phyloP scores from a whole-genome alignment of 202 grass and related monocot species.

The Miscanthus sacchariflorus region DNA sequence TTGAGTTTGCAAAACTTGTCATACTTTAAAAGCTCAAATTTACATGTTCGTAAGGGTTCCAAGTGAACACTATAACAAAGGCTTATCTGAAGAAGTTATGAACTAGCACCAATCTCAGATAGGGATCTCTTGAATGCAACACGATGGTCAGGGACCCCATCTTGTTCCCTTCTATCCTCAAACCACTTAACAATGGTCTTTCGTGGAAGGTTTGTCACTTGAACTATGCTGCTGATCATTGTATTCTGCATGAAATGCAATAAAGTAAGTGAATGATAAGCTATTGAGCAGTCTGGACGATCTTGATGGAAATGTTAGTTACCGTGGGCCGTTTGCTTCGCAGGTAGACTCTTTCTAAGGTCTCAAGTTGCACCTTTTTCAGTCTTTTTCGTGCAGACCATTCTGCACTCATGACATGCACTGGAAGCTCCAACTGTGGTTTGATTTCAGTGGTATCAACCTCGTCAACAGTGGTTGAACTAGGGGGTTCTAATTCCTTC shows the following conservation, averaged over 20 bases:
- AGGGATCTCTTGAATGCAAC: slow-evolving; percentile 57
- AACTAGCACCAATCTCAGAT: slow-evolving; percentile 59
- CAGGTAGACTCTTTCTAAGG: slow-evolving; percentile 81
- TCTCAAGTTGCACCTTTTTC: slow-evolving; percentile 85
- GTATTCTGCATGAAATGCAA: slow-evolving; percentile 68
- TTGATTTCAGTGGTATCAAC: slow-evolving; percentile 50
- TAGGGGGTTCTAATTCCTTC: slow-evolving; percentile 46
- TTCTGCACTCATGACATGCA: slow-evolving; percentile 65
- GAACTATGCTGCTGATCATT: slow-evolving; percentile 92
- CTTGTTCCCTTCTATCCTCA: slow-evolving; percentile 80
- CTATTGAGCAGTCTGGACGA: slow-evolving; percentile 12
- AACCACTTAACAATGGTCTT: slow-evolving; percentile 91
- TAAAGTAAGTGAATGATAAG: background rate
- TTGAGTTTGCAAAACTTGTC: slow-evolving; percentile 37
- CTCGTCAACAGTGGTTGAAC: slow-evolving; percentile 41
- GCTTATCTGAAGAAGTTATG: slow-evolving; percentile 41
- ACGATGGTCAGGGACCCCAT: slow-evolving; percentile 66
- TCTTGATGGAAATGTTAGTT: slow-evolving; percentile 49
- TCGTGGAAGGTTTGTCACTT: slow-evolving; percentile 89
- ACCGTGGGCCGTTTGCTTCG: slow-evolving; percentile 87
- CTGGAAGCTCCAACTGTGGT: slow-evolving; percentile 51
- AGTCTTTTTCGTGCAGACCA: slow-evolving; percentile 75
- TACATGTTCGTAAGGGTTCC: slow-evolving; percentile 44
- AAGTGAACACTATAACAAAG: slow-evolving; percentile 38
- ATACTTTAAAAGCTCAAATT: slow-evolving; percentile 45